Percentiles rank a stretch among this genome's conserved stretches.
Conservation (phyloP, 805 yeast genomes). For the Nakazawaea populi region DNA sequence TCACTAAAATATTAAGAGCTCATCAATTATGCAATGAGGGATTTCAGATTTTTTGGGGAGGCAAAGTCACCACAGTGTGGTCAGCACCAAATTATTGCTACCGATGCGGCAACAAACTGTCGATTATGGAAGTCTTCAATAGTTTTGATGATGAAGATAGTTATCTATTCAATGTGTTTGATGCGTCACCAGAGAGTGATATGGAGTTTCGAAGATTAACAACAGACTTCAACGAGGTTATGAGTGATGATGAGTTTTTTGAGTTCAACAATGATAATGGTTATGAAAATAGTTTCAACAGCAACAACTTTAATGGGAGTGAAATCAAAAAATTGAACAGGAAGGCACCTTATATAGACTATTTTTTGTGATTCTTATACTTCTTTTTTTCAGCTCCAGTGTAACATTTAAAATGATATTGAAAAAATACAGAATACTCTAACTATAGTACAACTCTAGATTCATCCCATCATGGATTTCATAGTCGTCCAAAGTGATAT, state of each 20-base stretch:
- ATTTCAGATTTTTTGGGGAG: constrained; percentile 84
- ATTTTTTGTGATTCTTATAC: constrained; percentile 21
- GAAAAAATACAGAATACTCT: constrained; percentile 4
- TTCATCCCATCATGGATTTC: constrained; percentile 89
- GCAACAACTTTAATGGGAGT: neutral
- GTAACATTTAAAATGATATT: neutral
- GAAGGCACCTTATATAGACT: constrained; percentile 35
- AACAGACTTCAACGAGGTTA: constrained; percentile 4
- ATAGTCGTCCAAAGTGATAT: constrained; percentile 87
- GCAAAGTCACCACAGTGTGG: constrained; percentile 94
- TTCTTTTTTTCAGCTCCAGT: too few relatives aligned
- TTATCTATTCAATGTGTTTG: constrained; percentile 80
- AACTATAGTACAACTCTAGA: constrained; percentile 76
- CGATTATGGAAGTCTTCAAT: constrained; percentile 79
- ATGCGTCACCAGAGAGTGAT: constrained; percentile 92
- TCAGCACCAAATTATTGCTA: constrained; percentile 98
- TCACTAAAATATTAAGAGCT: constrained; percentile 83
- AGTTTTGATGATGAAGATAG: constrained; percentile 56
- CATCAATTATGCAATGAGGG: constrained; percentile 98
- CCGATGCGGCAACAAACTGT: constrained; percentile 94
- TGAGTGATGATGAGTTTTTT: constrained; percentile 9
- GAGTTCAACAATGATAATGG: constrained; percentile 10
- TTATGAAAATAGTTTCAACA: neutral
- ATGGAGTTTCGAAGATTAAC: constrained; percentile 35
- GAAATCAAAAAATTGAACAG: constrained; percentile 7